These are phyloP conservation scores for Penicillium arizonense DNA, from an alignment of 495 filamentous ascomycete species.

Conservation along the genomic window DNA sequence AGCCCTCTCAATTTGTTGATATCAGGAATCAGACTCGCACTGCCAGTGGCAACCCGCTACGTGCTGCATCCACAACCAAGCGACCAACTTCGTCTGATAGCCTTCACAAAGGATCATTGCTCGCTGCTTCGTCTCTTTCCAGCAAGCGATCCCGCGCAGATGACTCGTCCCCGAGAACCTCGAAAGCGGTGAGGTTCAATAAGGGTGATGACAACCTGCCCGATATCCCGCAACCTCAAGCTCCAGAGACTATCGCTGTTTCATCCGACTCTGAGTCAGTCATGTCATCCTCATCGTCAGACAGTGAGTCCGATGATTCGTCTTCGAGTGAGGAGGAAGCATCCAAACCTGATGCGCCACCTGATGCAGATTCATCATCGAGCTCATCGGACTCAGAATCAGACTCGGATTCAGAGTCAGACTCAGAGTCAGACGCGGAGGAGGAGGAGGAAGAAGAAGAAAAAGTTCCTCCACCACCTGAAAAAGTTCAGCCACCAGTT, in stretches of 20 bases:
- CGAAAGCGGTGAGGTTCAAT: constrained; percentile 38
- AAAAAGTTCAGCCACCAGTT: not conserved
- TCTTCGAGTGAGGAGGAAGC: constrained; percentile 16
- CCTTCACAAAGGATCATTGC: constrained; percentile 12
- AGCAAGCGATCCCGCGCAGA: constrained; percentile 24
- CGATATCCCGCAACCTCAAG: not conserved
- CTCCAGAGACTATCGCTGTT: not conserved
- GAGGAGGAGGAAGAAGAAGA: constrained; percentile 12
- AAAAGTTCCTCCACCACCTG: not conserved
- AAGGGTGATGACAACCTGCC: constrained; percentile 11
- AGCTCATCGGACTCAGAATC: constrained; percentile 13
- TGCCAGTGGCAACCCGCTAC: constrained; percentile 11
- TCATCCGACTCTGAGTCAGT: constrained; percentile 2
- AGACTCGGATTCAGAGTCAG: constrained; percentile 29
- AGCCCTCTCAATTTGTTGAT: constrained; percentile 24
- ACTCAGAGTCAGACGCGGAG: constrained; percentile 33
- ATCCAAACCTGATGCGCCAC: not conserved
- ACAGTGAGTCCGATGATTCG: constrained; percentile 15
- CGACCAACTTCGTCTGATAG: constrained; percentile 20
- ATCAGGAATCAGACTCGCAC: constrained; percentile 13
- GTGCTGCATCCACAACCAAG: constrained; percentile 16
- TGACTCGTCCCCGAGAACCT: constrained; percentile 24
- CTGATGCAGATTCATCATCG: not conserved
- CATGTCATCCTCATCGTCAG: constrained; percentile 22
- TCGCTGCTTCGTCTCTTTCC: constrained; percentile 25